Conservation (phyloP, 2,329 filamentous ascomycete species). For the Neofusicoccum laricinum region DNA sequence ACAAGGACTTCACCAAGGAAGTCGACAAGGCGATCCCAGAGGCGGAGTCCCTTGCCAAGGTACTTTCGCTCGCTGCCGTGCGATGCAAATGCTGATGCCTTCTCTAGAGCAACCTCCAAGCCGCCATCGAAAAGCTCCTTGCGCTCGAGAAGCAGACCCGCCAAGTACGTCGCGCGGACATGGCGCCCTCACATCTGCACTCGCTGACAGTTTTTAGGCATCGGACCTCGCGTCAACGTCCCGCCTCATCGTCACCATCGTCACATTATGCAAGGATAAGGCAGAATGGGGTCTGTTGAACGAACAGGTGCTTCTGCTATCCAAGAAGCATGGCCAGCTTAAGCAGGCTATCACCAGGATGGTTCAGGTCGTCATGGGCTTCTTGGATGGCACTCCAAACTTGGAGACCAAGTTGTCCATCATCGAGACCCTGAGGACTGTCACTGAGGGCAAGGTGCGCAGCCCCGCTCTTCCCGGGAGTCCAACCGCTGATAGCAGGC, state of each 20-base stretch:
- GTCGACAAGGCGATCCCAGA: constrained; percentile 88
- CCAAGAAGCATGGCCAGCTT: constrained; percentile 99
- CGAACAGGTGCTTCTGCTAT: constrained; percentile 91
- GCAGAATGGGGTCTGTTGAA: constrained; percentile 94
- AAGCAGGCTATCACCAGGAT: constrained; percentile 99
- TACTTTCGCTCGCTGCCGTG: constrained; percentile 38
- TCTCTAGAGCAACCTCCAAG: constrained; percentile 69
- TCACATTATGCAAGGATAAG: constrained; percentile 89
- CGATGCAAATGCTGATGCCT: constrained; percentile 20
- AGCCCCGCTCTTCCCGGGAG: not conserved
- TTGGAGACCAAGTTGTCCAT: constrained; percentile 85
- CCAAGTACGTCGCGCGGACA: constrained; percentile 61
- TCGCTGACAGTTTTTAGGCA: constrained; percentile 56
- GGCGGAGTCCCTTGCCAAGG: constrained; percentile 84
- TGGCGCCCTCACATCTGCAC: not conserved
- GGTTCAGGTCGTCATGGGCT: constrained; percentile 94
- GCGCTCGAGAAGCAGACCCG: constrained; percentile 93
- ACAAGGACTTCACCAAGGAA: constrained; percentile 99
- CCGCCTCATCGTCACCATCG: constrained; percentile 79
- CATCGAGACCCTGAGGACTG: constrained; percentile 91
- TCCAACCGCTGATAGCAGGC: constrained; percentile 22
- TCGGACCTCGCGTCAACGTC: constrained; percentile 96
- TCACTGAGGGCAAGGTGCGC: constrained; percentile 87
- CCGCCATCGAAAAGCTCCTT: constrained; percentile 89
- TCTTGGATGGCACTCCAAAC: constrained; percentile 81